Percentiles rank a stretch among this genome's conserved stretches.
Evolutionary conservation across 2,329 filamentous ascomycete genomes (phyloP).

Genomic region (Cladosporium sp.): DNA sequence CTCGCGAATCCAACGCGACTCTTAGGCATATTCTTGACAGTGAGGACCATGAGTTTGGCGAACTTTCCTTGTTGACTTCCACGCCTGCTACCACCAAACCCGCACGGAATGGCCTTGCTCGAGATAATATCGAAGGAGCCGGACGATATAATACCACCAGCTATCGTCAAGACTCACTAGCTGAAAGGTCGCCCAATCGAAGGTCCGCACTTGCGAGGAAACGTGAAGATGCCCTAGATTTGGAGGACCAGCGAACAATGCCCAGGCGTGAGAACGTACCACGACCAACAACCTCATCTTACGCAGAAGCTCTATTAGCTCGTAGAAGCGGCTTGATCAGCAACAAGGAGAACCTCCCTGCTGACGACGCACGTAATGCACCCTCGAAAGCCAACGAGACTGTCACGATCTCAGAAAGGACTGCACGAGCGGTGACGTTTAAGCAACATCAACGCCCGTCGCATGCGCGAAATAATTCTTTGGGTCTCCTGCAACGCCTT

Average conservation of each 20-base stretch:
- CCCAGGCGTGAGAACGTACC: not conserved
- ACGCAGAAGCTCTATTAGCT: conserved; percentile 1
- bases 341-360: conserved; percentile 36
- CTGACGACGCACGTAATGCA: conserved; percentile 12
- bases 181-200: conserved; percentile 13
- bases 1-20: conserved; percentile 33
- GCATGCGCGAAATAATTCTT: conserved; percentile 47
- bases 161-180: conserved; percentile 21
- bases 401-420: conserved; percentile 36
- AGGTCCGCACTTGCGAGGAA: conserved; percentile 7
- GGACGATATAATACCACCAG: conserved; percentile 40
- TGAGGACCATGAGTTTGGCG: conserved; percentile 48
- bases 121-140: conserved; percentile 37
- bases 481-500: conserved; percentile 49
- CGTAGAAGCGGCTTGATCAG: conserved; percentile 32
- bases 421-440: conserved; percentile 29
- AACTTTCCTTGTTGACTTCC: conserved; percentile 50
- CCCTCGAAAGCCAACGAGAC: conserved; percentile 41
- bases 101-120: conserved; percentile 36
- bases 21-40: conserved; percentile 33
- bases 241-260: conserved; percentile 1
- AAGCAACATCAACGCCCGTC: conserved; percentile 33
- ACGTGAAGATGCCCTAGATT: conserved; percentile 24
- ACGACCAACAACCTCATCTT: conserved; percentile 14
- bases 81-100: conserved; percentile 47